Conservation (phyloP, 352 stramenopile species). For the Phytopythium kandeliae region DNA sequence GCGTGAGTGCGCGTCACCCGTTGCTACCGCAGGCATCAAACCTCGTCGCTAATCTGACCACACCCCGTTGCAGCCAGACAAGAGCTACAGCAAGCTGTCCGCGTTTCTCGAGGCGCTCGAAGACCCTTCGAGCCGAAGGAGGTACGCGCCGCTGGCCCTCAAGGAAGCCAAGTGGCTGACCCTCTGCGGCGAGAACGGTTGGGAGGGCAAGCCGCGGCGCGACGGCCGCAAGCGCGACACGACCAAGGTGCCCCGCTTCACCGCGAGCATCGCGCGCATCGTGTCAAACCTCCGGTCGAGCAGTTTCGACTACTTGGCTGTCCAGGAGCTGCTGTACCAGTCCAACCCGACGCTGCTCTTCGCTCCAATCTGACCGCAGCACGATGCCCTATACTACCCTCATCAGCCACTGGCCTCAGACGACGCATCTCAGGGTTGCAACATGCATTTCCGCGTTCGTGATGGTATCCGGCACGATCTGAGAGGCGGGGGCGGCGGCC, state of each 20-base stretch:
- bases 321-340: conserved; percentile 65
- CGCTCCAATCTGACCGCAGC: conserved; percentile 24
- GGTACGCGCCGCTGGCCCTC: conserved; percentile 49
- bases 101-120: conserved; percentile 41
- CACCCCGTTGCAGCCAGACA: conserved; percentile 33
- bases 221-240: conserved; percentile 47
- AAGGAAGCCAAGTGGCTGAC: conserved; percentile 61
- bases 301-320: conserved; percentile 67
- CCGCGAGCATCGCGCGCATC: conserved; percentile 42
- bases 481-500: not conserved
- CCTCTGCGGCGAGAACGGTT: conserved; percentile 57
- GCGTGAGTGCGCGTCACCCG: conserved; percentile 22
- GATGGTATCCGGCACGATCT: not conserved
- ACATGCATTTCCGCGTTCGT: not conserved
- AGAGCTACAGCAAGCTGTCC: conserved; percentile 64
- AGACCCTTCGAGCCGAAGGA: conserved; percentile 38
- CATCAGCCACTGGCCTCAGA: not conserved
- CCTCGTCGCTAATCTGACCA: not conserved
- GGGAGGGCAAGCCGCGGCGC: conserved; percentile 51
- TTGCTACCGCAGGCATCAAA: too few relatives aligned
- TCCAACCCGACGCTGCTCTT: conserved; percentile 66
- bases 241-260: conserved; percentile 45
- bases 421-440: not conserved
- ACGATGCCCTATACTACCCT: not conserved
- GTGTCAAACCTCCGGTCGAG: conserved; percentile 50